These are phyloP conservation scores for Arthroderma sp. DNA, from an alignment of 2,329 filamentous ascomycete genomes.

Conservation along the genomic window DNA sequence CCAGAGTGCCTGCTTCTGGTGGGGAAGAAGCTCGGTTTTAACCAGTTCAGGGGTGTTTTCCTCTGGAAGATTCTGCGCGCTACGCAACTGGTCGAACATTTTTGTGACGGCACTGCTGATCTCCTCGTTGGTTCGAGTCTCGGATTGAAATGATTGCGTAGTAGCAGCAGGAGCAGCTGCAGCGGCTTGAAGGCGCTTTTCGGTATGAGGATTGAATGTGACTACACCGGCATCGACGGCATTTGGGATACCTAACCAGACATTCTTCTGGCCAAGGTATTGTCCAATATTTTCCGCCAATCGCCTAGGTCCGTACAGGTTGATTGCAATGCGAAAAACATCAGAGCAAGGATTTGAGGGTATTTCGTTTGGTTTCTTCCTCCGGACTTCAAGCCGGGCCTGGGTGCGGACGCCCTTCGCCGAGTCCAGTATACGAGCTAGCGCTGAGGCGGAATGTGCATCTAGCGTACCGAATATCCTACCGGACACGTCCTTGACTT, in stretches of 20 bases:
- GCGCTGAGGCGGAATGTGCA: constrained; percentile 47
- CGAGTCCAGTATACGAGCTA: constrained; percentile 62
- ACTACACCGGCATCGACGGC: constrained; percentile 55
- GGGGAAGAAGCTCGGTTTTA: constrained; percentile 57
- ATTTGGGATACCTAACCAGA: constrained; percentile 55
- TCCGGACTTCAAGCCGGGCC: constrained; percentile 56
- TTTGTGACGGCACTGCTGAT: constrained; percentile 70
- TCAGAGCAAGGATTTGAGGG: constrained; percentile 50
- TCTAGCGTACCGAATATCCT: constrained; percentile 68
- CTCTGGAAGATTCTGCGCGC: constrained; percentile 60
- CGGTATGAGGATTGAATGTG: constrained; percentile 63
- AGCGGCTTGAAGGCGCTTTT: constrained; percentile 26
- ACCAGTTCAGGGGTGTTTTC: constrained; percentile 53
- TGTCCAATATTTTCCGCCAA: constrained; percentile 53
- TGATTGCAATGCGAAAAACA: constrained; percentile 53
- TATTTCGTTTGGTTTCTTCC: constrained; percentile 49
- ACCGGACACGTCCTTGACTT: constrained; percentile 59
- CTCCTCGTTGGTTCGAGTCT: constrained; percentile 63
- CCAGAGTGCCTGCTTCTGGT: constrained; percentile 80
- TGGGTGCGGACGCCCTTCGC: constrained; percentile 53
- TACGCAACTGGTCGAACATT: constrained; percentile 75
- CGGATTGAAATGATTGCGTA: constrained; percentile 21
- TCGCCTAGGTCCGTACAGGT: constrained; percentile 64
- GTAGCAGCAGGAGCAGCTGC: constrained; percentile 13
- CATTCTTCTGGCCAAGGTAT: constrained; percentile 50